Percentiles rank a stretch among this genome's conserved stretches.
phyloP scores from a whole-genome alignment of 805 yeast genomes.

The Myxozyma nipponensis region DNA sequence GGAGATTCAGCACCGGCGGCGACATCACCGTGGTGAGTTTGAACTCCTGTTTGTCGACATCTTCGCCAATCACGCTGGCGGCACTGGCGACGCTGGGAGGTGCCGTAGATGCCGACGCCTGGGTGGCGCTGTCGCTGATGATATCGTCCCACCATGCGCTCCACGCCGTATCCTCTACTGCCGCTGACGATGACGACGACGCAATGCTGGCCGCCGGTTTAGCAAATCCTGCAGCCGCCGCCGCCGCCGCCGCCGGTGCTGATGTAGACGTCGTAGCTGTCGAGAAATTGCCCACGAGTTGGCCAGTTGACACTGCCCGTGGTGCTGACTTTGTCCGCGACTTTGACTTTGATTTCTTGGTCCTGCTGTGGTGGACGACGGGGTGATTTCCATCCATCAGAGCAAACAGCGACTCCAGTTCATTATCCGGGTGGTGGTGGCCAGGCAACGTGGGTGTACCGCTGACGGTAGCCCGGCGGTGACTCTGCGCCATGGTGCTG shows the following conservation, averaged over 20 bases:
- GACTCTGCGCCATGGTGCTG: background rate
- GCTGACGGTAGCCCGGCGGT: background rate
- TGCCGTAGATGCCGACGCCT: background rate
- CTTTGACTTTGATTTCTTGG: background rate
- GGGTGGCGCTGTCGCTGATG: background rate
- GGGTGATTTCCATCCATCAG: constrained; percentile 17
- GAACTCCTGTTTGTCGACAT: background rate
- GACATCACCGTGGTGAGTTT: background rate
- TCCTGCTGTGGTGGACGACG: background rate
- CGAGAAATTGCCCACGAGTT: background rate
- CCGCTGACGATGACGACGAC: constrained; percentile 4
- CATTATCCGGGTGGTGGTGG: constrained; percentile 12
- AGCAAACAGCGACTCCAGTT: constrained; percentile 23
- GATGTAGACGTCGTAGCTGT: background rate
- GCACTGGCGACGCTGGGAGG: background rate
- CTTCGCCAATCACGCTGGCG: background rate
- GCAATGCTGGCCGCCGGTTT: too few relatives aligned
- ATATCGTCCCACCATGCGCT: constrained; percentile 18
- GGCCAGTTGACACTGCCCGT: constrained; percentile 3
- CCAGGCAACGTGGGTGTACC: background rate
- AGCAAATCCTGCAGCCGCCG: background rate
- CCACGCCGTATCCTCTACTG: constrained; percentile 12
- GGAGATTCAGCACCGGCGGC: background rate
- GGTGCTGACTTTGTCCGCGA: background rate
- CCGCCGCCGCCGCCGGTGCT: background rate